Base-by-base conservation (phyloP, 371 early-diverging fungal species). In the Mortierella sp. region DNA sequence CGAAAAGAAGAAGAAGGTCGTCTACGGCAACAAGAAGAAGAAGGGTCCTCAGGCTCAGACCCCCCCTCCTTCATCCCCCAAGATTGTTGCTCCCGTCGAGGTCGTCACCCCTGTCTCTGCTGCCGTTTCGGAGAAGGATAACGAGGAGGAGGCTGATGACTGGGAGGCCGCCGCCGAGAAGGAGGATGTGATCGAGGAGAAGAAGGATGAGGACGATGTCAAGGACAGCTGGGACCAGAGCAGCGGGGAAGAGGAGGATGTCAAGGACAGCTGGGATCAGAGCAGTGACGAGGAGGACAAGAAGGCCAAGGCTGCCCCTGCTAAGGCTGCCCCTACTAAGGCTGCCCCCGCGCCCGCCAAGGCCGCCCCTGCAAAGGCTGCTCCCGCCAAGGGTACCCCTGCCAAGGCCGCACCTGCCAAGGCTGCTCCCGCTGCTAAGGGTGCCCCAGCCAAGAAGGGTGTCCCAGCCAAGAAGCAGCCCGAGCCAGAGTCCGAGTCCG, bases 231-330 rank as follows among this genome's bases (percentile, higher is more conserved):
- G 85, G 79, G 85, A 85, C 8, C 85, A 81, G 65, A 64, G 77
- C 31, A 82, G 78, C 44, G 86, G 69, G 9, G 89, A 89, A 10
- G 88, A 88, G 31, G 92, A 88, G 14, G 69, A 74, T 8, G 88
- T 70, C 66, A 87, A 86, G 76, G 93, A 94, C 63, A 93, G 92
- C 79, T 93, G 93, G 93, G 94, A 94, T 76, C 89, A 85, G 43
- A 86, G 86, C 69, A 85, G 85, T 71, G 89, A 91, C 9, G 91
- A 91, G 64, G 79, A 81, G 66, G 71, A 70, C 55, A 64, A 73
- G 67, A 85, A 84, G 72, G 50, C 74, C 16, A 72, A 73, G 71
- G 55, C 79, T 47, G 79, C 85, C 31, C 81, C 66, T 19, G 68
- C 48, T n/a, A 73, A 66, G 37, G 66, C 76, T 47, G 71, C 75